Evolutionary conservation across 1,284 basidiomycete species (phyloP).

Genomic region (Malassezia sp.): DNA sequence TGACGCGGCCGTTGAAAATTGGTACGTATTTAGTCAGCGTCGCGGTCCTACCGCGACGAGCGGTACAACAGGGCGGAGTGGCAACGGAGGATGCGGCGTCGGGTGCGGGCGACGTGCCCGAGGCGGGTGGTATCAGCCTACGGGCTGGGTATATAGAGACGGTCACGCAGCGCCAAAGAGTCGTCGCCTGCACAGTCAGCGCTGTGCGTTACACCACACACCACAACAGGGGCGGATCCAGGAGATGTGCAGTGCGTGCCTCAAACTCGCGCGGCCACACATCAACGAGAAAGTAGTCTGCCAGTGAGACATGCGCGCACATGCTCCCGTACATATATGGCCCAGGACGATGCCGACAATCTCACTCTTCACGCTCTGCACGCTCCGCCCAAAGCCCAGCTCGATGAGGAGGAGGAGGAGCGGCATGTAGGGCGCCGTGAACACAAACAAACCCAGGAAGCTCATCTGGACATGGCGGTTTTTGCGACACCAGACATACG

Average conservation of each 20-base stretch:
- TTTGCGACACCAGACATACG: constrained; percentile 89
- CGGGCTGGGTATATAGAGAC: no score
- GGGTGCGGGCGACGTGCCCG: no score
- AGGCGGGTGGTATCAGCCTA: no score
- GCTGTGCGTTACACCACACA: no score
- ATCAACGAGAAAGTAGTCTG: constrained; percentile 73
- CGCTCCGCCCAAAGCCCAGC: constrained; percentile 75
- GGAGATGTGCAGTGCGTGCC: constrained; percentile 62
- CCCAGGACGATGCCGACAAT: constrained; percentile 49
- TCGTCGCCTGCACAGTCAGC: no score
- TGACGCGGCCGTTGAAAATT: no score
- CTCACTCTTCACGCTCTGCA: constrained; percentile 74
- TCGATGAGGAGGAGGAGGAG: constrained; percentile 72
- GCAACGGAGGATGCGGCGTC: no score
- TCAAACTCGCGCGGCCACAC: constrained; percentile 88
- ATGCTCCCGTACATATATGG: constrained; percentile 40
- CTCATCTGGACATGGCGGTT: constrained; percentile 90
- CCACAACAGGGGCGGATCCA: constrained; percentile 66
- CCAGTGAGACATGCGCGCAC: constrained; percentile 12
- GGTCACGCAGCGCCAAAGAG: no score
- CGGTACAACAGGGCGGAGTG: no score
- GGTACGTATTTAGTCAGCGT: no score
- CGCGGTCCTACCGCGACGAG: no score
- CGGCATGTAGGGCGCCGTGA: constrained; percentile 89
- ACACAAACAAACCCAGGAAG: constrained; percentile 82